Base-by-base conservation (phyloP, 2,329 filamentous ascomycete genomes). In the Raffaelea ambrosiae region DNA sequence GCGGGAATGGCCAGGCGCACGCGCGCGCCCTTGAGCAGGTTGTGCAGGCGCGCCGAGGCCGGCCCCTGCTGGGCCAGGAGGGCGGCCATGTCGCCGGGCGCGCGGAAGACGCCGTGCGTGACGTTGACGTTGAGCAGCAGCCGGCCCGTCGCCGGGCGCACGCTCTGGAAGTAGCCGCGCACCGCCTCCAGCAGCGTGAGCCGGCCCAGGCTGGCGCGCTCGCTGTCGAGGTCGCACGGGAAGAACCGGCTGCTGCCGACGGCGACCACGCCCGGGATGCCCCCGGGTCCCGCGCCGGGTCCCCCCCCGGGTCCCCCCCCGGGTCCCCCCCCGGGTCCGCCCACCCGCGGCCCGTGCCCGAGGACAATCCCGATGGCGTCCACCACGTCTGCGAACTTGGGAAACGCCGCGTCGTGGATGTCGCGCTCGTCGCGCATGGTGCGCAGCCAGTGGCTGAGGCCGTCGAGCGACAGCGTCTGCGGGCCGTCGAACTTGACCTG, bases 91-190 rank as follows among this genome's bases (percentile, higher is more conserved):
- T 50, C 51, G 2, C 71, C 66, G 2, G 60, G 53, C 3, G 63
- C 57, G 11, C 68, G 71, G 58, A 80, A 80, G 18, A 77, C 66
- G 3, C 70, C 72, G 52, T 78, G 71, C 0, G 72, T 72, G 10
- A 77, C 70, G 48, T 81, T 79, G 42, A 67, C 65, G 51, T 81
- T 81, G 22, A 80, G 61, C 0, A 81, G 65, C 2, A 80, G 55
- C 0, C 74, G 66, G 2, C 74, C 75, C 0, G 76, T 80, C 1
- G 71, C 71, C 1, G 74, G 63, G 5, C 76, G 72, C 3, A 72
- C 66, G 29, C 74, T 78, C 55, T 77, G 73, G 48, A 78, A 78
- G 54, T 74, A 79, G 1, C 77, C 77, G 16, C 76, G 70, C 2
- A 73, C 61, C 26, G 74, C 67, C 8, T 44, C 40, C 5, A 44